phyloP scores from a whole-genome alignment of 2,329 filamentous ascomycete genomes.

The Ploettnerulaceae sp. region DNA sequence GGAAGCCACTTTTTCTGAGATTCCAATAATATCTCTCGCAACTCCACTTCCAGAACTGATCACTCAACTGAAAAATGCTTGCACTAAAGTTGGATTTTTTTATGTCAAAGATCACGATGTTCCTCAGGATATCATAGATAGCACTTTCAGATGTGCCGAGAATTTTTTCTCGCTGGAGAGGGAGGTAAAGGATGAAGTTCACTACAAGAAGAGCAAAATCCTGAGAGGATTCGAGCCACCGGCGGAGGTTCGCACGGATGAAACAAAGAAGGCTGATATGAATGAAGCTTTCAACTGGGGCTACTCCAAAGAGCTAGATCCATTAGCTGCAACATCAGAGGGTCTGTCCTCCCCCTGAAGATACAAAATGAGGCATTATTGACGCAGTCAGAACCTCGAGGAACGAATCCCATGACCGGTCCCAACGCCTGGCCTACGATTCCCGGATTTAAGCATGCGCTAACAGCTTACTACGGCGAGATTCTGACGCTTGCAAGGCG shows the following conservation, averaged over 20 bases:
- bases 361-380: not conserved
- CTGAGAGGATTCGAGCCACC: slow-evolving; percentile 35
- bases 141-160: slow-evolving; percentile 2
- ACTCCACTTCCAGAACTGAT: not conserved
- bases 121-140: slow-evolving; percentile 6
- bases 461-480: not conserved
- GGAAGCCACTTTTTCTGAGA: slow-evolving; percentile 4
- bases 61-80: not conserved
- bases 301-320: slow-evolving; percentile 28
- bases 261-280: slow-evolving; percentile 35
- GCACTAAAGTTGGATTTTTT: slow-evolving; percentile 11
- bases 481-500: slow-evolving; percentile 31
- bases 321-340: slow-evolving; percentile 33
- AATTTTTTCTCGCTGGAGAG: slow-evolving; percentile 7
- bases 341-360: not conserved
- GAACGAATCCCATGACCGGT: slow-evolving; percentile 40
- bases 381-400: not conserved
- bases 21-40: slow-evolving; percentile 1
- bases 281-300: slow-evolving; percentile 36
- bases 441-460: slow-evolving; percentile 2
- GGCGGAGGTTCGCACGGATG: slow-evolving; percentile 10
- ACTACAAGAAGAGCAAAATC: slow-evolving; percentile 34
- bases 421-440: slow-evolving; percentile 38
- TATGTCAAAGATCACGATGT: slow-evolving; percentile 14
- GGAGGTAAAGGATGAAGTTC: not conserved